Percentiles rank a stretch among this genome's conserved stretches.
phyloP scores from a whole-genome alignment of 2,329 filamentous ascomycete species.

The Sporothrix dimorphospora region DNA sequence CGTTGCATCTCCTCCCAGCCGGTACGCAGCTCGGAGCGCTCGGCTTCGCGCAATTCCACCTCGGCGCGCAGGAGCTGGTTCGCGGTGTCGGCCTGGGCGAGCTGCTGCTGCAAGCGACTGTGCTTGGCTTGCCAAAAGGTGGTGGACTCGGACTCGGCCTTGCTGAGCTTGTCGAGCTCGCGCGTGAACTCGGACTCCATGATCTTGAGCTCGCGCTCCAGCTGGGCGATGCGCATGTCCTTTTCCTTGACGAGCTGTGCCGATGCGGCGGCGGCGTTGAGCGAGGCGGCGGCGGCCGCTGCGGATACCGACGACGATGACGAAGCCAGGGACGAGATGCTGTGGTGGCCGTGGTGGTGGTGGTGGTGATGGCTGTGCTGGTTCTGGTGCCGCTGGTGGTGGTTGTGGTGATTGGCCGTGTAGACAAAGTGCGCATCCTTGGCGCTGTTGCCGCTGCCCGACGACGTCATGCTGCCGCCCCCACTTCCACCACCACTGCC shows the following conservation, averaged over 20 bases:
- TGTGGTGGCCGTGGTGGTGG: constrained; percentile 20
- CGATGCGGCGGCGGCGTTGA: constrained; percentile 35
- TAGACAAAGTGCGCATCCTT: constrained; percentile 21
- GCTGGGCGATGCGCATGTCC: constrained; percentile 55
- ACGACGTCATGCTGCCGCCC: neutral
- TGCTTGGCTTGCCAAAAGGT: constrained; percentile 63
- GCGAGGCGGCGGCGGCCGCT: constrained; percentile 28
- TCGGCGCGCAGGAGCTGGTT: constrained; percentile 55
- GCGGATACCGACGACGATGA: constrained; percentile 28
- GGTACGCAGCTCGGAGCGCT: constrained; percentile 54
- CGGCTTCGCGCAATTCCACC: constrained; percentile 51
- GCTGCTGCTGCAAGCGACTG: constrained; percentile 50
- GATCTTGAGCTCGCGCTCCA: constrained; percentile 55
- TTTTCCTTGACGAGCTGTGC: constrained; percentile 47
- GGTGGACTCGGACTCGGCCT: constrained; percentile 58
- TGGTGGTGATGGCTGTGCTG: constrained; percentile 15
- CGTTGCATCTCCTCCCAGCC: constrained; percentile 53
- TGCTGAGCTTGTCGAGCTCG: constrained; percentile 56
- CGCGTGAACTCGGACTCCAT: constrained; percentile 59
- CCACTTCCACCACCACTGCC: neutral
- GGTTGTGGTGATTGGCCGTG: constrained; percentile 10
- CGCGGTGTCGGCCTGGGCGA: constrained; percentile 56
- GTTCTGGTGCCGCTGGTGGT: constrained; percentile 32
- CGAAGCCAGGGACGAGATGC: constrained; percentile 7
- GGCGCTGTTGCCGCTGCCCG: constrained; percentile 17